phyloP scores from a whole-genome alignment of 2,329 filamentous ascomycete genomes.

The Alternaria sp. region DNA sequence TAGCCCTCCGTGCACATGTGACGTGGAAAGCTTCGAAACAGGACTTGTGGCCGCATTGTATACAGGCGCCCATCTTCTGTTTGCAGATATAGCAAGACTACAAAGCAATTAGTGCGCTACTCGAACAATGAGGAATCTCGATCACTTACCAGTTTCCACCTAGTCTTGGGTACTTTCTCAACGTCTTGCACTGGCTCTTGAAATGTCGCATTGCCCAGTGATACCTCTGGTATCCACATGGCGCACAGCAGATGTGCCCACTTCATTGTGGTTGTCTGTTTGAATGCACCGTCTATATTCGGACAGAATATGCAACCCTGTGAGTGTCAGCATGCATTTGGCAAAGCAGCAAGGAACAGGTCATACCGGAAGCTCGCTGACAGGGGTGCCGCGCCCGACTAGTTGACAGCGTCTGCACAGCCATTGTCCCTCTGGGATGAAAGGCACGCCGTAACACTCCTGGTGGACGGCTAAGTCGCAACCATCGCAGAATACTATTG shows the following conservation, averaged over 20 bases:
- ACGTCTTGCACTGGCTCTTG: conserved; percentile 99
- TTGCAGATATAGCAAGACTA: conserved; percentile 91
- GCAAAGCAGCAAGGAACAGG: not conserved
- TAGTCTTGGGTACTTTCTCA: conserved; percentile 92
- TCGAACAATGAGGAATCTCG: not conserved
- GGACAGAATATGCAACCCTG: conserved; percentile 89
- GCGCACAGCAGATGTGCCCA: conserved; percentile 97
- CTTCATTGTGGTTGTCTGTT: conserved; percentile 94
- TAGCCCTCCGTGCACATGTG: conserved; percentile 87
- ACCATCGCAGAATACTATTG: conserved; percentile 98
- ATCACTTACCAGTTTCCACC: conserved; percentile 75
- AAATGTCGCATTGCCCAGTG: conserved; percentile 91
- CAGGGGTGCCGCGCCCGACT: conserved; percentile 87
- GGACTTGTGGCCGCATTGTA: conserved; percentile 96
- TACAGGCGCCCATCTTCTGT: conserved; percentile 97
- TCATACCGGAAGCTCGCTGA: conserved; percentile 56
- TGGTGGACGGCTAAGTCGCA: conserved; percentile 98
- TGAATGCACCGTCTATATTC: conserved; percentile 96
- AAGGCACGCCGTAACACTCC: conserved; percentile 97
- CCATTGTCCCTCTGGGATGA: conserved; percentile 99
- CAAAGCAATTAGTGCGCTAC: conserved; percentile 16
- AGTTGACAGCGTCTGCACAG: conserved; percentile 95
- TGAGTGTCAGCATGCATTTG: conserved; percentile 22
- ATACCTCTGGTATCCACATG: conserved; percentile 98
- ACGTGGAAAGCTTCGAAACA: conserved; percentile 98